Percentiles rank a stretch among this genome's conserved stretches.
phyloP scores from a whole-genome alignment of 805 yeast genomes.

The Candida sanyiensis region DNA sequence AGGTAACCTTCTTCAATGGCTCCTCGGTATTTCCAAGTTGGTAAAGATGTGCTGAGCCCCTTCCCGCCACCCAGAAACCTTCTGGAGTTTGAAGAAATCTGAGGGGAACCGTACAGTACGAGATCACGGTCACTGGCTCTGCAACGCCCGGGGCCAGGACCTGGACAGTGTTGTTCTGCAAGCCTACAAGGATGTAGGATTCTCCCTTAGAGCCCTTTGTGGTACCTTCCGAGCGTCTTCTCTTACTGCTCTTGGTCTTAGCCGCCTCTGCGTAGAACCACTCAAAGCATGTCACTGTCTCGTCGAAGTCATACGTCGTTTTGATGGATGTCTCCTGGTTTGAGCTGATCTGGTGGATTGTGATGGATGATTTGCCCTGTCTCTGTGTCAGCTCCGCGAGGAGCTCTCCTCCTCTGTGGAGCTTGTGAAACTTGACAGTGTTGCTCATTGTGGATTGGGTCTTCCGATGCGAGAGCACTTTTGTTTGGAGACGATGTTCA shows the following conservation, averaged over 20 bases:
- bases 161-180: slow-evolving; percentile 1
- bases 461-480: not conserved
- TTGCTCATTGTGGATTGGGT: not conserved
- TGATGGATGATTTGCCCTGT: not conserved
- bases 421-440: not conserved
- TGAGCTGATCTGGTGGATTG: not conserved
- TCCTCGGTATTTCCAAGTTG: not conserved
- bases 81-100: not conserved
- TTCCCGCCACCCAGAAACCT: slow-evolving; percentile 2
- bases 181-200: not conserved
- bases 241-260: not conserved
- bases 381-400: slow-evolving; percentile 1
- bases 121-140: slow-evolving; percentile 1
- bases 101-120: too few relatives aligned
- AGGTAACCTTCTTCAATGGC: not conserved
- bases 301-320: not conserved
- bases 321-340: not conserved
- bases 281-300: slow-evolving; percentile 2
- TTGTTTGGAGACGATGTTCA: not conserved
- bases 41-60: not conserved
- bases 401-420: not conserved
- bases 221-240: slow-evolving; percentile 1
- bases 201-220: not conserved
- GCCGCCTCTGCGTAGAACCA: slow-evolving; percentile 1
- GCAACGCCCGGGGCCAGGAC: slow-evolving; percentile 1